Percentiles rank a stretch among this genome's conserved stretches.
Evolutionary conservation across 345 rosid species (phyloP).

Genomic region (Eucalyptus leucophloia): DNA sequence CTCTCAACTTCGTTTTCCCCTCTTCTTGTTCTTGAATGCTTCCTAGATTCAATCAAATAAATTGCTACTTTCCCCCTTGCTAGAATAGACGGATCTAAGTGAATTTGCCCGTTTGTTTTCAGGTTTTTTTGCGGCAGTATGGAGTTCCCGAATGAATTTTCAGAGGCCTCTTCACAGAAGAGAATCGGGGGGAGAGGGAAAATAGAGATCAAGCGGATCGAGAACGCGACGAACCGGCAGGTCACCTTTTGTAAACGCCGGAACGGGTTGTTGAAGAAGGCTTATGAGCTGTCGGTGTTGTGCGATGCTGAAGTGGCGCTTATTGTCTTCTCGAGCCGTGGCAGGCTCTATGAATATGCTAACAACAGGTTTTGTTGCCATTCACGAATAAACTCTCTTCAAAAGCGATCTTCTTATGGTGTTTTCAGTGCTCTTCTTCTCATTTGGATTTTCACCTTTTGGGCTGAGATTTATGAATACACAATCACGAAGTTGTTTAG

Average conservation of each 20-base stretch:
- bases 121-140: background rate
- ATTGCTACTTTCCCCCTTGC: background rate
- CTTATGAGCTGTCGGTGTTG: constrained; percentile 71
- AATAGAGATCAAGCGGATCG: constrained; percentile 74
- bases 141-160: constrained; percentile 41
- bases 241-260: constrained; percentile 86
- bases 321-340: constrained; percentile 72
- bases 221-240: constrained; percentile 70
- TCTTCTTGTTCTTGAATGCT: background rate
- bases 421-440: background rate
- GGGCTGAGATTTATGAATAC: background rate
- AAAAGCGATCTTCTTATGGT: background rate
- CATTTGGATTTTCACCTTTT: background rate
- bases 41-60: background rate
- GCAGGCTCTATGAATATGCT: constrained; percentile 86
- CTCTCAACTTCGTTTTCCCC: background rate
- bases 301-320: constrained; percentile 85
- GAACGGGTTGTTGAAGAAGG: constrained; percentile 82
- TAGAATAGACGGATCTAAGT: background rate
- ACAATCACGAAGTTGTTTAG: background rate
- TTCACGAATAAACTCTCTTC: background rate
- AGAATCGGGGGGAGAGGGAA: constrained; percentile 48
- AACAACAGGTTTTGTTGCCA: constrained; percentile 38
- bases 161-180: constrained; percentile 38
- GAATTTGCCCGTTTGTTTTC: background rate